These are phyloP conservation scores for Penicillium arizonense DNA, from an alignment of 495 filamentous ascomycete species.

Conservation along the genomic window DNA sequence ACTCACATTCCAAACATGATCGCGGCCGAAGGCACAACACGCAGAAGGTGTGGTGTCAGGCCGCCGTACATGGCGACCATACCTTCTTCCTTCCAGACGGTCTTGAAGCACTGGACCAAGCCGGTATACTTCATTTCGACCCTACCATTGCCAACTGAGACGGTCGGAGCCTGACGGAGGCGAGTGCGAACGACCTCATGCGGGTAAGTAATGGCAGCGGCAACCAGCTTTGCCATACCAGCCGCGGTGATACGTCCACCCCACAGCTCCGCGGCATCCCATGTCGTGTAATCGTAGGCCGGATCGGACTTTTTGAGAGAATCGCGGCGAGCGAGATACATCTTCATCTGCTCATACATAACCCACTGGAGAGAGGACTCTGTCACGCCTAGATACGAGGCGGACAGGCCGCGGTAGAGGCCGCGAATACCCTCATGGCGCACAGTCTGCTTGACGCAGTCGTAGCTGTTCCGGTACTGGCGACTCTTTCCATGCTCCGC, in stretches of 20 bases:
- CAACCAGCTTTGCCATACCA: conserved; percentile 54
- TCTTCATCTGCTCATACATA: conserved; percentile 58
- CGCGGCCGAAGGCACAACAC: conserved; percentile 76
- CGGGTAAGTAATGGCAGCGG: conserved; percentile 56
- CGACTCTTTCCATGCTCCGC: conserved; percentile 41
- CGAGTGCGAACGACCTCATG: conserved; percentile 58
- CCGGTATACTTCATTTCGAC: conserved; percentile 53
- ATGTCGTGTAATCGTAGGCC: conserved; percentile 25
- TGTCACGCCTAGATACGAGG: conserved; percentile 55
- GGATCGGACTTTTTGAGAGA: conserved; percentile 28
- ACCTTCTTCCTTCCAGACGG: conserved; percentile 55
- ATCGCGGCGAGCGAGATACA: conserved; percentile 41
- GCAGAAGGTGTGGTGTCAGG: conserved; percentile 56
- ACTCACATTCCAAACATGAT: conserved; percentile 89
- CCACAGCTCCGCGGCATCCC: conserved; percentile 49
- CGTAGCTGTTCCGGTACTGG: conserved; percentile 54
- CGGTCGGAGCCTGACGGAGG: conserved; percentile 53
- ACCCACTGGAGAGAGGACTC: conserved; percentile 60
- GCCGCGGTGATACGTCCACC: conserved; percentile 49
- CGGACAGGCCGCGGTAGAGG: conserved; percentile 54
- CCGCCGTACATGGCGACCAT: conserved; percentile 56
- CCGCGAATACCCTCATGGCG: conserved; percentile 52
- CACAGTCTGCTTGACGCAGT: conserved; percentile 54
- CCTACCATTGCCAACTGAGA: conserved; percentile 27
- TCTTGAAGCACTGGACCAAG: conserved; percentile 52